Evolutionary conservation across 2,329 filamentous ascomycete species (phyloP).

Genomic region (Penicillium sp.): DNA sequence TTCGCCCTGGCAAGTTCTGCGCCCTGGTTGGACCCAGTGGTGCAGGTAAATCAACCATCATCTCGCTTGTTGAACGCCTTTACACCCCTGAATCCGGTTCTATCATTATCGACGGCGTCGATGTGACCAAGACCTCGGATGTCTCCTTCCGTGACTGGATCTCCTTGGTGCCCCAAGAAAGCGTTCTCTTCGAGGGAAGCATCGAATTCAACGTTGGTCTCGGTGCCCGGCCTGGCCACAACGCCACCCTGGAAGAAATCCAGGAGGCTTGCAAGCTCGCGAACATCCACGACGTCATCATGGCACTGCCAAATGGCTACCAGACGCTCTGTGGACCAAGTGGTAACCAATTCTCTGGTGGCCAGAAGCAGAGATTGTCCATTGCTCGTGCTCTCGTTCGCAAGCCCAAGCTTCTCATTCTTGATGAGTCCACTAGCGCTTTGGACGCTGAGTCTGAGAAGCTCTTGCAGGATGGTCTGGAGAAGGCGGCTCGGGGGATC

Average conservation of each 20-base stretch:
- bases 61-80: slow-evolving; percentile 57
- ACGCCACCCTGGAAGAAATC: slow-evolving; percentile 60
- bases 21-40: slow-evolving; percentile 67
- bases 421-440: slow-evolving; percentile 62
- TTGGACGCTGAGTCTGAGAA: slow-evolving; percentile 56
- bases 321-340: slow-evolving; percentile 53
- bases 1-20: slow-evolving; percentile 45
- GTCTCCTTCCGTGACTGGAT: slow-evolving; percentile 47
- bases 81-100: slow-evolving; percentile 53
- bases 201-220: slow-evolving; percentile 50
- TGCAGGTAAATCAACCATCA: slow-evolving; percentile 66
- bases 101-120: slow-evolving; percentile 54
- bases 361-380: slow-evolving; percentile 58
- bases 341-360: slow-evolving; percentile 54
- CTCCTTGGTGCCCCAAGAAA: slow-evolving; percentile 50
- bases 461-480: slow-evolving; percentile 46
- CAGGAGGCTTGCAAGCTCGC: slow-evolving; percentile 65
- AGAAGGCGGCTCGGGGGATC: slow-evolving; percentile 32
- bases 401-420: slow-evolving; percentile 55
- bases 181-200: slow-evolving; percentile 49
- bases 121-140: slow-evolving; percentile 44
- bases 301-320: slow-evolving; percentile 60
- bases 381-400: slow-evolving; percentile 60
- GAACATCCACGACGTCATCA: slow-evolving; percentile 69
- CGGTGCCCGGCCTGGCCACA: slow-evolving; percentile 52